Evolutionary conservation across 2,329 filamentous ascomycete genomes (phyloP).

Genomic region (Colletotrichum orbiculare): DNA sequence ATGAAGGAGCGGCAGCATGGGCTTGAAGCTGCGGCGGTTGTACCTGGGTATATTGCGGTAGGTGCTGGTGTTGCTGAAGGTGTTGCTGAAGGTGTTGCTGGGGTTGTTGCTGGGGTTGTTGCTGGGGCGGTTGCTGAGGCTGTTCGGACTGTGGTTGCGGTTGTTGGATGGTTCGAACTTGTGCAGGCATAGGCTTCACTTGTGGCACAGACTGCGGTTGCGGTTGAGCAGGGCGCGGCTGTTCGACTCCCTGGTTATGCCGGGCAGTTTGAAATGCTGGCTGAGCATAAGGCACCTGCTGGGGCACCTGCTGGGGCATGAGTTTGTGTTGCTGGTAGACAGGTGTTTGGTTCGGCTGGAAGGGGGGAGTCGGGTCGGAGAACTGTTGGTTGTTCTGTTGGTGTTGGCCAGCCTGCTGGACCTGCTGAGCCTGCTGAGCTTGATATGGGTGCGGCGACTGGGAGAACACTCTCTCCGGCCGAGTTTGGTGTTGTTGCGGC

Average conservation of each 20-base stretch:
- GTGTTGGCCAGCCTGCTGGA: conserved; percentile 13
- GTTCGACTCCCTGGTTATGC: conserved; percentile 25
- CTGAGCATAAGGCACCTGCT: conserved; percentile 33
- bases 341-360: conserved; percentile 27
- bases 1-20: conserved; percentile 32
- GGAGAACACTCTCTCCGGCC: conserved; percentile 33
- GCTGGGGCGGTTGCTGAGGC: conserved; percentile 7
- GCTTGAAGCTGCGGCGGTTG: background rate
- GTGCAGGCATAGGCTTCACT: conserved; percentile 3
- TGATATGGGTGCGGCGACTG: conserved; percentile 37
- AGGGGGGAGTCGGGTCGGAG: conserved; percentile 31
- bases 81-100: conserved; percentile 9
- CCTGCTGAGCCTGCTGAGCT: conserved; percentile 15
- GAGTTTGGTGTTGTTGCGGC: conserved; percentile 38
- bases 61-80: conserved; percentile 8
- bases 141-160: conserved; percentile 19
- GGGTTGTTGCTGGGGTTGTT: conserved; percentile 5
- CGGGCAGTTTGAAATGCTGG: conserved; percentile 29
- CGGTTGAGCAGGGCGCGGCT: conserved; percentile 15
- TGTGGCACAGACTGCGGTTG: conserved; percentile 38
- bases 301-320: conserved; percentile 33
- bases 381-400: conserved; percentile 31
- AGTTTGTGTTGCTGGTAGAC: conserved; percentile 35
- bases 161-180: conserved; percentile 14
- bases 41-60: background rate